Conservation (phyloP, 2,329 filamentous ascomycete species). For the Apiospora saccharicola region DNA sequence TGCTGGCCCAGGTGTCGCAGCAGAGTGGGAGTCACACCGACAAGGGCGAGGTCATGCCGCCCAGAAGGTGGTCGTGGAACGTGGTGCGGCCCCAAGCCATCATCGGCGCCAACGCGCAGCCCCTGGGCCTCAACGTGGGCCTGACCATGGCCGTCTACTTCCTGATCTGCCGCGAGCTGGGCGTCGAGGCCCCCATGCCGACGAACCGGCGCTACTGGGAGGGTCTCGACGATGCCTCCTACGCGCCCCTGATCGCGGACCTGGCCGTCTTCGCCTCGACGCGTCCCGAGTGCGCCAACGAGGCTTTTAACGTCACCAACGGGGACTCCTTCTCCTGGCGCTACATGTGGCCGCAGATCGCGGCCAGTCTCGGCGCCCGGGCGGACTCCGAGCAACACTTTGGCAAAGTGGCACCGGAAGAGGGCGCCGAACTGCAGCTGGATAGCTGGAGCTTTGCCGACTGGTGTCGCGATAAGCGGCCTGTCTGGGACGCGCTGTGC, state of each 20-base stretch:
- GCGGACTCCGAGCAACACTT: conserved; percentile 30
- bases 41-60: conserved; percentile 26
- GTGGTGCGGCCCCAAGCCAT: conserved; percentile 46
- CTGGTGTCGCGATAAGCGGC: conserved; percentile 33
- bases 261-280: conserved; percentile 42
- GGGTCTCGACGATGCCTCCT: conserved; percentile 43
- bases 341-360: conserved; percentile 50
- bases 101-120: conserved; percentile 40
- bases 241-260: conserved; percentile 43
- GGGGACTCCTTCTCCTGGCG: conserved; percentile 51
- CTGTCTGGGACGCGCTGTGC: conserved; percentile 48
- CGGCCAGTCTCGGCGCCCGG: conserved; percentile 44
- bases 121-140: conserved; percentile 51
- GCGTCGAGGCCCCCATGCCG: conserved; percentile 43
- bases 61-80: conserved; percentile 37
- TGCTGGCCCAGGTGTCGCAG: conserved; percentile 39
- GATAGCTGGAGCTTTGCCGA: conserved; percentile 42
- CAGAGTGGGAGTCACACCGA: no score
- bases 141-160: conserved; percentile 50
- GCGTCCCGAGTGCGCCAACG: conserved; percentile 38
- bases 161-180: conserved; percentile 44
- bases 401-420: conserved; percentile 39
- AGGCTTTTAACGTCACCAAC: conserved; percentile 52
- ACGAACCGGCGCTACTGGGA: conserved; percentile 46
- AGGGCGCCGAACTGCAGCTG: conserved; percentile 40